Evolutionary conservation across 352 stramenopile species (phyloP).

Genomic region (Thalassiosira ordinaria): DNA sequence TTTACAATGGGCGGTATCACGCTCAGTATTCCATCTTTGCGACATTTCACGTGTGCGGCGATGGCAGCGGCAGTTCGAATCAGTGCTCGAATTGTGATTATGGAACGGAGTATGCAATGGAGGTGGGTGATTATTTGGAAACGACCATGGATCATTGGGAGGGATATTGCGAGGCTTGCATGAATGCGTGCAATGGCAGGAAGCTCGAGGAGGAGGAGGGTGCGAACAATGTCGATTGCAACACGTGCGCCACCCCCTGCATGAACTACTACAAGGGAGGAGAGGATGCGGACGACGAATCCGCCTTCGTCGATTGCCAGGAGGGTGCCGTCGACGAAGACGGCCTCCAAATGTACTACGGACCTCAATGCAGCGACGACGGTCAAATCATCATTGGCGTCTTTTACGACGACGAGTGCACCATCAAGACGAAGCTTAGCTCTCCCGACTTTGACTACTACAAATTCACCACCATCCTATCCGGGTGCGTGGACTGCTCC

Average conservation of each 20-base stretch:
- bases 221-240: slow-evolving; percentile 30
- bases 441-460: slow-evolving; percentile 45
- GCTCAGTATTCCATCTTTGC: slow-evolving; percentile 53
- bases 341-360: slow-evolving; percentile 49
- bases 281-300: slow-evolving; percentile 32
- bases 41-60: slow-evolving; percentile 61
- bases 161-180: slow-evolving; percentile 45
- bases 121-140: slow-evolving; percentile 49
- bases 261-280: slow-evolving; percentile 19
- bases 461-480: slow-evolving; percentile 33
- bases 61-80: slow-evolving; percentile 5
- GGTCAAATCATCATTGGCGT: slow-evolving; percentile 40
- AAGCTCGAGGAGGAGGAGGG: slow-evolving; percentile 10
- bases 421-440: slow-evolving; percentile 49
- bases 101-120: slow-evolving; percentile 49
- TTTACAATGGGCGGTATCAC: slow-evolving; percentile 66
- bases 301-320: slow-evolving; percentile 30
- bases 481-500: slow-evolving; percentile 36
- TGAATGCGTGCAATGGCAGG: slow-evolving; percentile 26
- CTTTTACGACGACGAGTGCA: slow-evolving; percentile 61
- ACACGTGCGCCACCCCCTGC: slow-evolving; percentile 25
- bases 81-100: slow-evolving; percentile 47
- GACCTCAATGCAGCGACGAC: slow-evolving; percentile 39
- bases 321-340: slow-evolving; percentile 29
- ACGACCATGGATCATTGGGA: slow-evolving; percentile 36